Conservation (phyloP, 495 filamentous ascomycete species). For the Zalerion maritima region DNA sequence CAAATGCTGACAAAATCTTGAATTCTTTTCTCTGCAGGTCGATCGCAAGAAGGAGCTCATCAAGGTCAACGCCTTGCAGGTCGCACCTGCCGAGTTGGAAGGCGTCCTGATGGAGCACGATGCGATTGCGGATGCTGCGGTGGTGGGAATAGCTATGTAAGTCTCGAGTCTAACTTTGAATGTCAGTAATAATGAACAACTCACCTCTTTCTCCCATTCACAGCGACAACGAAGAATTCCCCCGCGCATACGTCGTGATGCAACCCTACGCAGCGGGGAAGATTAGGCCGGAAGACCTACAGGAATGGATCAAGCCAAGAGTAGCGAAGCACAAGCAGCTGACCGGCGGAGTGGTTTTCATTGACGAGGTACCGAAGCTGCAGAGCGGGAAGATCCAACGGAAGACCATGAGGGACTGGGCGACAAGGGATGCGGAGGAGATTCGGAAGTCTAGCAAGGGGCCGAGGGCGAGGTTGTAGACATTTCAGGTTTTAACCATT, state of each 20-base stretch:
- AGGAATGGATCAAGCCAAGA: slow-evolving; percentile 36
- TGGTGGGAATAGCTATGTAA: slow-evolving; percentile 37
- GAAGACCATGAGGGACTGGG: slow-evolving; percentile 25
- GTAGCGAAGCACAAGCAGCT: slow-evolving; percentile 44
- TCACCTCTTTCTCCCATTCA: background rate
- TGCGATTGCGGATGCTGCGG: slow-evolving; percentile 43
- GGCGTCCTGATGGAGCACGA: slow-evolving; percentile 46
- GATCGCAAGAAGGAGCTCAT: slow-evolving; percentile 38
- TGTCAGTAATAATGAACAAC: background rate
- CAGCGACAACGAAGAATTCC: slow-evolving; percentile 41
- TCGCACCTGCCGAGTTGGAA: slow-evolving; percentile 48
- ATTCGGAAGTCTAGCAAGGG: no score
- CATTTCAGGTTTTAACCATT: no score
- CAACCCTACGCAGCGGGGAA: slow-evolving; percentile 19
- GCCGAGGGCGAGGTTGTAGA: no score
- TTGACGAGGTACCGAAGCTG: slow-evolving; percentile 44
- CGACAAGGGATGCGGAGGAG: slow-evolving; percentile 10
- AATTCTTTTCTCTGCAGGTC: no score
- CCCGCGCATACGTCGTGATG: slow-evolving; percentile 46
- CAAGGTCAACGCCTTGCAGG: slow-evolving; percentile 15
- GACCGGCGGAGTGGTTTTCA: slow-evolving; percentile 45
- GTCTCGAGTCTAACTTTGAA: background rate
- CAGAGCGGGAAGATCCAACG: slow-evolving; percentile 43
- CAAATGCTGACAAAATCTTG: no score
- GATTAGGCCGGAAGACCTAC: no score